These are phyloP conservation scores for Pezicula carpinea DNA, from an alignment of 2,329 filamentous ascomycete species.

Conservation along the genomic window DNA sequence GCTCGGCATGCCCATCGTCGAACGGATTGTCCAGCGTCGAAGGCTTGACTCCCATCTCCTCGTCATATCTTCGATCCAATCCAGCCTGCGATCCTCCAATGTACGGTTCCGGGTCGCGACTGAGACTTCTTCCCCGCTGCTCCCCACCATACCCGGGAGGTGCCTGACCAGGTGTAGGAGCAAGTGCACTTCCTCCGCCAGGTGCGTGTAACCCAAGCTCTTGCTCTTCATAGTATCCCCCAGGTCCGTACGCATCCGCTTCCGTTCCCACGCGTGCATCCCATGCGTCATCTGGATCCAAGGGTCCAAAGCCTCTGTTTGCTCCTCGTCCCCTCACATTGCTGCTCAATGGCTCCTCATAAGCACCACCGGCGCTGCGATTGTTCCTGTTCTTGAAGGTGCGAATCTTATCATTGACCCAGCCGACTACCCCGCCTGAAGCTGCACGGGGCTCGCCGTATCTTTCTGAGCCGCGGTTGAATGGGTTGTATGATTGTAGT, in stretches of 20 bases:
- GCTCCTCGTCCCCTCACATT: constrained; percentile 33
- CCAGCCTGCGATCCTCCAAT: constrained; percentile 34
- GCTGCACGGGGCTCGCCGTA: constrained; percentile 40
- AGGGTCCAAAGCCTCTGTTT: constrained; percentile 56
- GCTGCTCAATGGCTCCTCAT: constrained; percentile 52
- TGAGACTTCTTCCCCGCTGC: constrained; percentile 36
- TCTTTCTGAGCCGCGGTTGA: constrained; percentile 37
- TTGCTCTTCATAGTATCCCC: constrained; percentile 71
- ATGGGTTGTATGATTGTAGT: constrained; percentile 66
- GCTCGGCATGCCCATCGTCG: constrained; percentile 58
- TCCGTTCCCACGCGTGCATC: constrained; percentile 74
- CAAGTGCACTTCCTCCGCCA: constrained; percentile 39
- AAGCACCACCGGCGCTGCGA: constrained; percentile 64
- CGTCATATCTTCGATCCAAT: constrained; percentile 39
- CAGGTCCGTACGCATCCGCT: constrained; percentile 56
- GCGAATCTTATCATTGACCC: constrained; percentile 64
- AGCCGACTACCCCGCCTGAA: constrained; percentile 62
- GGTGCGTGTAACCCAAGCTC: constrained; percentile 54
- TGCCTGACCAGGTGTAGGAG: constrained; percentile 39
- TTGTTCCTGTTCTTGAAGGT: constrained; percentile 61
- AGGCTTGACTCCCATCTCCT: constrained; percentile 37
- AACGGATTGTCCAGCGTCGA: constrained; percentile 55
- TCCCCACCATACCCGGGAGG: constrained; percentile 36
- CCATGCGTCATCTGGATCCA: constrained; percentile 85
- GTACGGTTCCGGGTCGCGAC: constrained; percentile 39